Evolutionary conservation across 2,329 filamentous ascomycete species (phyloP).

Genomic region (Lachnum nothofagi): DNA sequence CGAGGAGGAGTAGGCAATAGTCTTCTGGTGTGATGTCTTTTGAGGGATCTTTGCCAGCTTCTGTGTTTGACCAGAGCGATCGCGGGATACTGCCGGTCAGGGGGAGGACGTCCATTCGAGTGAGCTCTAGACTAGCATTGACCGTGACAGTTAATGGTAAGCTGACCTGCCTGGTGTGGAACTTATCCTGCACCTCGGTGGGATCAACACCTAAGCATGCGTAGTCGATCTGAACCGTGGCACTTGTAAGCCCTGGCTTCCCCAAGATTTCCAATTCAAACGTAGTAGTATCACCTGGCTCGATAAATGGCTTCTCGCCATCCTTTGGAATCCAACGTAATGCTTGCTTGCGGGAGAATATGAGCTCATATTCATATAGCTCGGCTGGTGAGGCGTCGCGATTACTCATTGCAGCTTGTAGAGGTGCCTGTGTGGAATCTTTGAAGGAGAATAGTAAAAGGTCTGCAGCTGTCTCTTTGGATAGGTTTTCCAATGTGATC

Average conservation of each 20-base stretch:
- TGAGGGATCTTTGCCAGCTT: constrained; percentile 23
- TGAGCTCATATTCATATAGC: constrained; percentile 78
- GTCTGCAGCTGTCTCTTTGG: constrained; percentile 65
- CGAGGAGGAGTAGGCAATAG: constrained; percentile 74
- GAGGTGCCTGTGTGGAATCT: constrained; percentile 74
- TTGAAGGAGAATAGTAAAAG: constrained; percentile 84
- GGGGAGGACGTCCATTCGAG: constrained; percentile 72
- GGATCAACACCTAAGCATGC: constrained; percentile 67
- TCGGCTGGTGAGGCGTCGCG: constrained; percentile 75
- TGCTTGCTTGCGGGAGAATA: constrained; percentile 69
- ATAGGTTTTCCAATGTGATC: constrained; percentile 75
- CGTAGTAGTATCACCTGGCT: constrained; percentile 59
- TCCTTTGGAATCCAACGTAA: constrained; percentile 50
- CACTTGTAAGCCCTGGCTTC: constrained; percentile 76
- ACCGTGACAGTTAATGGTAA: constrained; percentile 83
- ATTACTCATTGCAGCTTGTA: constrained; percentile 69
- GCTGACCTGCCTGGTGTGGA: constrained; percentile 78
- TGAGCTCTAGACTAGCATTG: constrained; percentile 81
- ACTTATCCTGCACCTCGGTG: constrained; percentile 64
- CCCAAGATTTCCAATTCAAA: constrained; percentile 84
- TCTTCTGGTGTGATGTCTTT: constrained; percentile 49
- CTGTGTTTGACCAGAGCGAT: constrained; percentile 49
- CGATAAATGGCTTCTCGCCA: constrained; percentile 53
- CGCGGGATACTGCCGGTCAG: constrained; percentile 62
- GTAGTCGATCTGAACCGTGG: constrained; percentile 79